Conservation (phyloP, 108 stramenopile genomes). For the Cyclotella kingstonii region DNA sequence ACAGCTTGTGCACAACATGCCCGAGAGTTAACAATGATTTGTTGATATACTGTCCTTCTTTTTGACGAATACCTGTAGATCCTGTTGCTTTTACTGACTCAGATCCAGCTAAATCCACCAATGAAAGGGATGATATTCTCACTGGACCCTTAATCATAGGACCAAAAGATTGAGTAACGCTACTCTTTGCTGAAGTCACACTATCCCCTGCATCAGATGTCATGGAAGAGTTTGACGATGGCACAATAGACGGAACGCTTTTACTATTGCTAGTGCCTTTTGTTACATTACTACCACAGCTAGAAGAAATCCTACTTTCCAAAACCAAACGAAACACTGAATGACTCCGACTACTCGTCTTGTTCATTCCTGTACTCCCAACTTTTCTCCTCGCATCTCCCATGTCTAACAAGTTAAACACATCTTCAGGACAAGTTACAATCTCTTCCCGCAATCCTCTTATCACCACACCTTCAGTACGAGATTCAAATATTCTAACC, state of each 20-base stretch:
- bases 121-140: conserved; percentile 60
- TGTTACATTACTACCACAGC: background rate
- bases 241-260: background rate
- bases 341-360: conserved; percentile 84
- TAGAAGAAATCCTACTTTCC: conserved; percentile 58
- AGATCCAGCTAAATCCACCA: conserved; percentile 87
- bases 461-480: conserved; percentile 80
- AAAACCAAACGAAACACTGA: conserved; percentile 86
- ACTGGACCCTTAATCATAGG: conserved; percentile 34
- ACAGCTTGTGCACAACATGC: conserved; percentile 84
- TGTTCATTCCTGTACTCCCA: conserved; percentile 92
- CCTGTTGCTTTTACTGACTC: conserved; percentile 82
- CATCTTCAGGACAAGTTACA: conserved; percentile 81
- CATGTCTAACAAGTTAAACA: conserved; percentile 67
- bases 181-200: conserved; percentile 43
- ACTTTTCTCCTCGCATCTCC: conserved; percentile 84
- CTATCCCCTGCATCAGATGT: conserved; percentile 26
- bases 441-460: conserved; percentile 86
- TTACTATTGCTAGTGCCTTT: background rate
- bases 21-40: conserved; percentile 92
- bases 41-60: conserved; percentile 98
- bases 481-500: conserved; percentile 66
- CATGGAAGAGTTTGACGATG: conserved; percentile 33
- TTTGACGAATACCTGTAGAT: conserved; percentile 75
- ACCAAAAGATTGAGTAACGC: conserved; percentile 58